Percentiles rank a stretch among this genome's conserved stretches.
Evolutionary conservation across 305 asterid species (phyloP).

Genomic region (Rubia peregrina): DNA sequence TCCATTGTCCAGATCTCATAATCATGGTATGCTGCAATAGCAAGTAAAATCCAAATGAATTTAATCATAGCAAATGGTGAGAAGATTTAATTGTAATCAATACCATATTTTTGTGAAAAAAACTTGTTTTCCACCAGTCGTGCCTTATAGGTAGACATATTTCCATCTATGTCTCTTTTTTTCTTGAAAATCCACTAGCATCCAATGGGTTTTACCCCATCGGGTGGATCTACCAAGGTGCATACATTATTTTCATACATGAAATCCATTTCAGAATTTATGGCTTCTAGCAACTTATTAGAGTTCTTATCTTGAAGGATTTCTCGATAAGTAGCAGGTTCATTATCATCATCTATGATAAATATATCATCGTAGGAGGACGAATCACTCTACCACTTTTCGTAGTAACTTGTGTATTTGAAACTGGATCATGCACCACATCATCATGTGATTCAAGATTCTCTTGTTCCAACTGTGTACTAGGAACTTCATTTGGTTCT

Average conservation of each 20-base stretch:
- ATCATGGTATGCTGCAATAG: background rate
- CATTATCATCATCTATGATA: background rate
- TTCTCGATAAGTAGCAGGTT: too few relatives aligned
- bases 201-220: background rate
- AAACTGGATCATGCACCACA: too few relatives aligned
- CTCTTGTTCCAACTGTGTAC: too few relatives aligned
- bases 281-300: too few relatives aligned
- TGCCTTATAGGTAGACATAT: background rate
- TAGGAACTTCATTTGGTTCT: too few relatives aligned
- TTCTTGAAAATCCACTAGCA: background rate
- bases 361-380: background rate
- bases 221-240: background rate
- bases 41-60: background rate
- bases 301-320: too few relatives aligned
- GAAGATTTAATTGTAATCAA: slow-evolving; percentile 1
- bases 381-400: too few relatives aligned
- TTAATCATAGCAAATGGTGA: background rate
- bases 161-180: background rate
- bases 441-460: too few relatives aligned
- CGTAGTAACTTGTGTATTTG: too few relatives aligned
- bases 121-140: background rate
- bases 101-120: background rate
- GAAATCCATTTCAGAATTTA: too few relatives aligned
- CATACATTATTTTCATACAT: too few relatives aligned
- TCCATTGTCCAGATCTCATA: background rate